phyloP scores from a whole-genome alignment of 2,329 filamentous ascomycete genomes.

The Septoria linicola region DNA sequence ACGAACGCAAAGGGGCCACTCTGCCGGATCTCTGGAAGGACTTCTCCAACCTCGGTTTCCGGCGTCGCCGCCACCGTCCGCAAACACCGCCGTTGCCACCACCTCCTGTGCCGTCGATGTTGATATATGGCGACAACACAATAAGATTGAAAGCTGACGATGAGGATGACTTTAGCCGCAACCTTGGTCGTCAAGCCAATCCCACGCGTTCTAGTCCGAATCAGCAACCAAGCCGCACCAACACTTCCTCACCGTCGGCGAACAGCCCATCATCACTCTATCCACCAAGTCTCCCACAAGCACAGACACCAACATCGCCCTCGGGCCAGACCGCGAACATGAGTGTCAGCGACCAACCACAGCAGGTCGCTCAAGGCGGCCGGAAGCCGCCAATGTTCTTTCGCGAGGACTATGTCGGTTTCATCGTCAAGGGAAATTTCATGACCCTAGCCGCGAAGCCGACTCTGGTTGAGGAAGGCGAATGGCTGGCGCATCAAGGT shows the following conservation, averaged over 20 bases:
- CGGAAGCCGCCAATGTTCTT: conserved; percentile 63
- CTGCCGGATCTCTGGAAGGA: not conserved
- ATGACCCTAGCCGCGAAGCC: conserved; percentile 92
- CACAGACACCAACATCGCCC: conserved; percentile 37
- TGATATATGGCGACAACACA: not conserved
- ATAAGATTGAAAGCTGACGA: conserved; percentile 9
- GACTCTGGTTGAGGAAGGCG: conserved; percentile 87
- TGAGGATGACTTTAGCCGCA: conserved; percentile 30
- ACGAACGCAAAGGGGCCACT: no score
- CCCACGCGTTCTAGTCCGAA: conserved; percentile 29
- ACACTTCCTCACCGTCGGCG: conserved; percentile 35
- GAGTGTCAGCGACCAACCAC: conserved; percentile 62
- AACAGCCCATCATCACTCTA: conserved; percentile 35
- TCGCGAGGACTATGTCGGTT: conserved; percentile 70
- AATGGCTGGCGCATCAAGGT: conserved; percentile 97
- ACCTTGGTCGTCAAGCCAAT: conserved; percentile 34
- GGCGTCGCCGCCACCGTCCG: not conserved
- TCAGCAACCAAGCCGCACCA: conserved; percentile 35
- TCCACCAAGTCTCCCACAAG: conserved; percentile 30
- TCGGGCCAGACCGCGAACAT: conserved; percentile 57
- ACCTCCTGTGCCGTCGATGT: conserved; percentile 12
- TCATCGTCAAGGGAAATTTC: conserved; percentile 96
- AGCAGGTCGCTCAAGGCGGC: conserved; percentile 37
- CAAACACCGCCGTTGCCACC: not conserved
- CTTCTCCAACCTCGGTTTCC: not conserved